Conservation (phyloP, 371 early-diverging fungal genomes). For the Mucor irregularis region DNA sequence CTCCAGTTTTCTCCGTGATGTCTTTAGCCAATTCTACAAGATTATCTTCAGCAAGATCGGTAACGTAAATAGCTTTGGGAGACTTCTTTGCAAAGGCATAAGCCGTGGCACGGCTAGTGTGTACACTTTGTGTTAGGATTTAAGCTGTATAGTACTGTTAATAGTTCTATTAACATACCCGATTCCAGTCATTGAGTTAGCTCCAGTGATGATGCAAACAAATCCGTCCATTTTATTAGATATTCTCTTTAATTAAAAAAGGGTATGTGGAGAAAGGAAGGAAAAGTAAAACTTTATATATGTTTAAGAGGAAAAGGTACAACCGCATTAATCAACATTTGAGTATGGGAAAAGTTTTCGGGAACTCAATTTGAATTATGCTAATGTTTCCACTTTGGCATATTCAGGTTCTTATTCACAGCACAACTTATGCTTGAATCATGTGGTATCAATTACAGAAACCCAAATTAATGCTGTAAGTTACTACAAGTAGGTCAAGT, state of each 20-base stretch:
- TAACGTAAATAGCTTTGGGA: constrained; percentile 46
- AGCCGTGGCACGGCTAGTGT: constrained; percentile 40
- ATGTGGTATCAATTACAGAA: no score
- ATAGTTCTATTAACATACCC: constrained; percentile 34
- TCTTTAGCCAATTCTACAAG: constrained; percentile 40
- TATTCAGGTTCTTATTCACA: no score
- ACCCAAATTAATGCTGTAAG: no score
- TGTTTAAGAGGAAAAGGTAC: no score
- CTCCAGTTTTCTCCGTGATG: constrained; percentile 33
- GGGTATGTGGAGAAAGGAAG: background rate
- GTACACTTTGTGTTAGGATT: no score
- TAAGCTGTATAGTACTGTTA: background rate
- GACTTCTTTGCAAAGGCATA: constrained; percentile 41
- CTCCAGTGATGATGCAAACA: constrained; percentile 55
- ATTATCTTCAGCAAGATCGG: constrained; percentile 34
- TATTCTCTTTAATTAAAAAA: background rate
- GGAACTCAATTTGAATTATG: no score
- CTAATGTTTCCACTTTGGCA: no score
- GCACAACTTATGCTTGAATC: no score
- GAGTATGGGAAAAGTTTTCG: no score
- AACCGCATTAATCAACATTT: no score
- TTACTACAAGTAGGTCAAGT: no score
- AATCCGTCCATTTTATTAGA: background rate
- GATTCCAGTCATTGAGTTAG: constrained; percentile 48
- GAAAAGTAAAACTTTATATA: background rate